A percentile compares a stretch with the other conserved stretches of the same genome.
Evolutionary conservation across 202 grass and related monocot species (phyloP).

Genomic region (Brachypodium distachyon): DNA sequence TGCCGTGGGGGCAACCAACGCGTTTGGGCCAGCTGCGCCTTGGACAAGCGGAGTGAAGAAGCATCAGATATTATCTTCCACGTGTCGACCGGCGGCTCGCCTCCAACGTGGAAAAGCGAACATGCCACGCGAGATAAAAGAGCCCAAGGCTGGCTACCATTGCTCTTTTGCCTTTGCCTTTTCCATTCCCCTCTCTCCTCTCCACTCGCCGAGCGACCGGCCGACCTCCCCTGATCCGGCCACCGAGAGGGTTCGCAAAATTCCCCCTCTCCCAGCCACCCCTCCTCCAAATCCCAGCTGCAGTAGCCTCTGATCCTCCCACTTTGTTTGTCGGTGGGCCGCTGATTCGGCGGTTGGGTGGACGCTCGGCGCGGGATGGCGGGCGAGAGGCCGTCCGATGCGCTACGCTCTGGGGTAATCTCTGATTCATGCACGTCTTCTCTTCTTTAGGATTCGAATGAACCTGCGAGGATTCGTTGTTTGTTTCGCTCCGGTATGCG

Average conservation of each 20-base stretch:
- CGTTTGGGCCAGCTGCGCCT: no score
- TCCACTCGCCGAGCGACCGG: background rate
- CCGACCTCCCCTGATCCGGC: background rate
- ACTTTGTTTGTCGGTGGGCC: no score
- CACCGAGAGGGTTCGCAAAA: background rate
- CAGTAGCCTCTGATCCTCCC: background rate
- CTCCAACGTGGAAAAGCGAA: slow-evolving; percentile 37
- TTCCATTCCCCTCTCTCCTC: background rate
- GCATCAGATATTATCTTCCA: slow-evolving; percentile 5
- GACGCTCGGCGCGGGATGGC: background rate
- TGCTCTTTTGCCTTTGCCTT: background rate
- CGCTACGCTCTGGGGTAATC: background rate
- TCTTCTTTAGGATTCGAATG: background rate
- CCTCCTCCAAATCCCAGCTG: background rate
- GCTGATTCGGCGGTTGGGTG: background rate
- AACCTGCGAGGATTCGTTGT: background rate
- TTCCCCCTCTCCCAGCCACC: background rate
- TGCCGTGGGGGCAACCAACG: no score
- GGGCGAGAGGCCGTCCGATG: background rate
- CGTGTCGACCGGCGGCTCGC: background rate
- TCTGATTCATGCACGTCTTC: background rate
- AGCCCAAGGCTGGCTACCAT: background rate
- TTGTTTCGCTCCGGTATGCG: background rate
- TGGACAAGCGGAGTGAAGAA: background rate
- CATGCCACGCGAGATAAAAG: slow-evolving; percentile 37